Conservation (phyloP, 305 asterid species). For the Petunia hybrid region DNA sequence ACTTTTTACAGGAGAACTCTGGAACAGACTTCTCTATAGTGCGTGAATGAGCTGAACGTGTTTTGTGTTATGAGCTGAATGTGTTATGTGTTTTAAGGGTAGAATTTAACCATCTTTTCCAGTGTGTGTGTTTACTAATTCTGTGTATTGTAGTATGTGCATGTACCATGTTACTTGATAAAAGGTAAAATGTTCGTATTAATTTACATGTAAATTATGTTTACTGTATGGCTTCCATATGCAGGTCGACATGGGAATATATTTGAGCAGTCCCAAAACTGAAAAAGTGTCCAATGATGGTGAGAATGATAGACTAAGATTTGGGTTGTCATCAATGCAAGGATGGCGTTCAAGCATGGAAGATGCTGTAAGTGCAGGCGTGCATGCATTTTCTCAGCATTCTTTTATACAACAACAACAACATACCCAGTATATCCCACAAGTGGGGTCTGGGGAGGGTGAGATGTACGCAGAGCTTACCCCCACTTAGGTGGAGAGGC, state of each 20-base stretch:
- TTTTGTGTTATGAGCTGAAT: not conserved
- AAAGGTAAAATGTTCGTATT: not conserved
- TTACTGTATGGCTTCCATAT: conserved; percentile 32
- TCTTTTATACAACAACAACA: not conserved
- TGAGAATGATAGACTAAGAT: conserved; percentile 76
- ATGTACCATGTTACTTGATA: not conserved
- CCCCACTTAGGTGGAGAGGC: no score
- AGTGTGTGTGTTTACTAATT: not conserved
- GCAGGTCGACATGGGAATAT: conserved; percentile 83
- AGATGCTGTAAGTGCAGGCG: conserved; percentile 77
- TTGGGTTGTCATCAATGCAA: conserved; percentile 92
- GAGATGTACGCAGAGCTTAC: no score
- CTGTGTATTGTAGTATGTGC: not conserved
- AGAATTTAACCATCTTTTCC: not conserved
- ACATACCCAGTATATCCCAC: no score
- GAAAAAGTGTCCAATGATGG: conserved; percentile 84
- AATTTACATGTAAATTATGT: conserved; percentile 10
- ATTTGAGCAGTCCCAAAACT: conserved; percentile 87
- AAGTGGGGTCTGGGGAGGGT: no score
- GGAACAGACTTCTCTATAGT: not conserved
- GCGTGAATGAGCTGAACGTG: not conserved
- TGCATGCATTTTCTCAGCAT: not conserved
- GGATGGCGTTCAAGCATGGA: conserved; percentile 98
- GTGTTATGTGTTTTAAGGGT: not conserved
- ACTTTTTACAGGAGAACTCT: not conserved